These are phyloP conservation scores for Hyphopichia buzzinii DNA, from an alignment of 1,139 yeast species.

Conservation along the genomic window DNA sequence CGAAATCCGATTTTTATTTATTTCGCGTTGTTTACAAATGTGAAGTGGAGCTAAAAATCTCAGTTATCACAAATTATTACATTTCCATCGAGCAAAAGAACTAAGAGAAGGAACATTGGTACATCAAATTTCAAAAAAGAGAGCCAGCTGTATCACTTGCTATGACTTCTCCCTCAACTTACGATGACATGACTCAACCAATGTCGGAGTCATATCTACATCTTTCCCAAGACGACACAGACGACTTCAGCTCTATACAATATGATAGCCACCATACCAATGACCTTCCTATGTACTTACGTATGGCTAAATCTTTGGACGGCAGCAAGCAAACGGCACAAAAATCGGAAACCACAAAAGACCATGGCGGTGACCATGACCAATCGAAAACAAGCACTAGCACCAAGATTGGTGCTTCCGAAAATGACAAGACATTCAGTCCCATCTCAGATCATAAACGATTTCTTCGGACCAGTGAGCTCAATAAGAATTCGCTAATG, in stretches of 20 bases:
- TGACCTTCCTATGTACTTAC: slow-evolving; percentile 7
- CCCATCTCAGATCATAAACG: not conserved
- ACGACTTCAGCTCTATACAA: slow-evolving; percentile 10
- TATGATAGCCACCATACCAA: slow-evolving; percentile 10
- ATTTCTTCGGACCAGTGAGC: not conserved
- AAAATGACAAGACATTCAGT: slow-evolving; percentile 2
- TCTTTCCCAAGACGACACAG: slow-evolving; percentile 24
- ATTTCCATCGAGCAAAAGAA: slow-evolving; percentile 1
- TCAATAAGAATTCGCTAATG: slow-evolving; percentile 6
- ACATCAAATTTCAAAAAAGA: not conserved
- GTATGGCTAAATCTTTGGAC: slow-evolving; percentile 8
- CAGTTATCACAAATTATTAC: too few relatives aligned
- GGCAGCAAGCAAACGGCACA: slow-evolving; percentile 1
- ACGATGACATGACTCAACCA: slow-evolving; percentile 23
- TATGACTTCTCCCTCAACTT: slow-evolving; percentile 4
- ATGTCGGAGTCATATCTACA: slow-evolving; percentile 29
- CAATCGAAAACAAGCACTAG: slow-evolving; percentile 3
- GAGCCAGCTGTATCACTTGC: not conserved
- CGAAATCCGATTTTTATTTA: too few relatives aligned
- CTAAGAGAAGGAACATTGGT: slow-evolving; percentile 1
- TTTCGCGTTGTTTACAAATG: slow-evolving; percentile 19
- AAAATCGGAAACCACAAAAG: not conserved
- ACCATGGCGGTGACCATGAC: slow-evolving; percentile 1
- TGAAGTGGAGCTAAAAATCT: too few relatives aligned
- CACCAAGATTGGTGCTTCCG: slow-evolving; percentile 2